A percentile compares a stretch with the other conserved stretches of the same genome.
These are phyloP conservation scores for Fusarium setosum DNA, from an alignment of 2,329 filamentous ascomycete species.

Conservation along the genomic window DNA sequence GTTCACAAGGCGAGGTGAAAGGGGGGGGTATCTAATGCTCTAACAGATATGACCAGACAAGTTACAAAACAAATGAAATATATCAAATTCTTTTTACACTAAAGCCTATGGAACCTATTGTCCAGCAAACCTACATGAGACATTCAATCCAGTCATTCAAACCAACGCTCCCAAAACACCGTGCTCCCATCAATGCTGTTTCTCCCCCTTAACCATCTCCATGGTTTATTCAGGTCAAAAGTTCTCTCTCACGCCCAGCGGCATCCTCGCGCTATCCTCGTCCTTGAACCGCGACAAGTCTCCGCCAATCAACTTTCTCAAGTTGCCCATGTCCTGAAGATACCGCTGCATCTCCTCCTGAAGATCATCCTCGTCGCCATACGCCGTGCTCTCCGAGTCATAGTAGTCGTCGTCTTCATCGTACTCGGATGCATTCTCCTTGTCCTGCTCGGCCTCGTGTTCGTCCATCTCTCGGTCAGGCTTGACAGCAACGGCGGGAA, in stretches of 20 bases:
- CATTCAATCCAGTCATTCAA: conserved; percentile 24
- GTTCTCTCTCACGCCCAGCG: conserved; percentile 59
- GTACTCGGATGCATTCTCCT: conserved; percentile 59
- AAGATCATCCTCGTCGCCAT: conserved; percentile 69
- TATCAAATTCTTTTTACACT: background rate
- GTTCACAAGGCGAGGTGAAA: too few relatives aligned
- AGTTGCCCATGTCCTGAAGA: conserved; percentile 84
- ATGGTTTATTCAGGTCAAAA: conserved; percentile 40
- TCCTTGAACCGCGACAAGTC: conserved; percentile 78
- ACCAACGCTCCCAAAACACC: conserved; percentile 44
- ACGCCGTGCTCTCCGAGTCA: conserved; percentile 57
- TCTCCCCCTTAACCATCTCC: background rate
- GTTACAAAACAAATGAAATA: background rate
- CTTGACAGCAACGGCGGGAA: conserved; percentile 68
- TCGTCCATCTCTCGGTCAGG: conserved; percentile 42
- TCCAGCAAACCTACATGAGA: conserved; percentile 26
- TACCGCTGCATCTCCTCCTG: conserved; percentile 89
- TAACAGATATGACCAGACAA: too few relatives aligned
- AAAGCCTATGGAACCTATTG: conserved; percentile 21
- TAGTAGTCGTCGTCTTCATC: conserved; percentile 71
- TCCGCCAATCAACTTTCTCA: conserved; percentile 72
- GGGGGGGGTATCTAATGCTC: too few relatives aligned
- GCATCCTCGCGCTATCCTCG: conserved; percentile 66
- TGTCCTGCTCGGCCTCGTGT: conserved; percentile 51
- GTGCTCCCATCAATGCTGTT: conserved; percentile 41